Base-by-base conservation (phyloP, 495 filamentous ascomycete genomes). In the Darksidea phi region DNA sequence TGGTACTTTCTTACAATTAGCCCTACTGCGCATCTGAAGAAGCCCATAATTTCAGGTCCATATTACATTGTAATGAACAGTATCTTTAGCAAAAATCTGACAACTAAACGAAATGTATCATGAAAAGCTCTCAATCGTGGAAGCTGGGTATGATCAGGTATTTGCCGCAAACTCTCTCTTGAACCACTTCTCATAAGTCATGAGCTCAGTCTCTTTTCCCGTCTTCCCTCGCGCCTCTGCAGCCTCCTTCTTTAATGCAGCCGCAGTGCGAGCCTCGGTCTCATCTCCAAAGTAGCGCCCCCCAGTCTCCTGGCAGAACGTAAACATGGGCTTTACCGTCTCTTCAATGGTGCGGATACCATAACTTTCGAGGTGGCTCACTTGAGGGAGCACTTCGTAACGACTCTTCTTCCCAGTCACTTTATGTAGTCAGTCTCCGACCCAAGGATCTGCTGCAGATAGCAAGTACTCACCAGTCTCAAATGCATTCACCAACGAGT, bases 261-360 rank as follows among this genome's bases (percentile, higher is more conserved):
- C 54, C 17, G 61, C 54, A 5, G 48, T 59, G 3, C 3, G 20
- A 15, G 20, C 36, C 25, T 64, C 61, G 20, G 54, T 64, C 54
- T 57, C 32, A 8, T 48, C 61, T 2, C 61, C 61, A 43, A 47
- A 64, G 21, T 58, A 57, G 12, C 26, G 24, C 1, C 61, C 61
- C 3, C 54, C 61, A 50, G 54, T 1, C 47, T 58, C 48, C 54
- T 64, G 53, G 2, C 13, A 34, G 24, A 58, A 54, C 11, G 13
- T 54, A 54, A 64, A 64, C 48, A 58, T 64, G 8, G 42, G 21
- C 37, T 64, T 59, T 1, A 63, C 52, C 15, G 47, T 54, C 48
- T 59, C 61, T 2, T 32, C 28, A 32, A 64, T 18, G 7, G 47
- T 25, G 2, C 47, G 54, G 18, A 58, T 26, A 45, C 45, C 52